Conservation (phyloP, 2,329 filamentous ascomycete genomes). For the Phialophora macrospora region DNA sequence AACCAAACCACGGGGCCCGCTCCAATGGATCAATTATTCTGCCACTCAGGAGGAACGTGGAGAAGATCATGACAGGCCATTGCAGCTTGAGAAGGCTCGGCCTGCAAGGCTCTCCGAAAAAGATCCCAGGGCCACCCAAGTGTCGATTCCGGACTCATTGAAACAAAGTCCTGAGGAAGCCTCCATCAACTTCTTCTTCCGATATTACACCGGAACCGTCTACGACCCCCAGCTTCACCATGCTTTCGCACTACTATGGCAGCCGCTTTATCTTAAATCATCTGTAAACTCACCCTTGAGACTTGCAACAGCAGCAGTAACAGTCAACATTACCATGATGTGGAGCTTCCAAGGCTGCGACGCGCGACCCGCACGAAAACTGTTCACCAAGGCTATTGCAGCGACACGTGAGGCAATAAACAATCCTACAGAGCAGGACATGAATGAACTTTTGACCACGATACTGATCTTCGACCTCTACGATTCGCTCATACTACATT, state of each 20-base stretch:
- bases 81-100: not conserved
- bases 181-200: conserved; percentile 38
- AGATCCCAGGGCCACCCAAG: not conserved
- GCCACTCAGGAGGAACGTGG: not conserved
- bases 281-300: conserved; percentile 34
- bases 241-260: conserved; percentile 35
- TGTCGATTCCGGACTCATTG: conserved; percentile 28
- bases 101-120: not conserved
- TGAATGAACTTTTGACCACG: conserved; percentile 38
- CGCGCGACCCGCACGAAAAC: conserved; percentile 26
- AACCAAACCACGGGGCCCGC: conserved; percentile 4
- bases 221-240: conserved; percentile 26
- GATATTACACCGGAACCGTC: conserved; percentile 30
- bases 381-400: conserved; percentile 36
- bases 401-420: conserved; percentile 33
- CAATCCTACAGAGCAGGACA: conserved; percentile 27
- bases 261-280: conserved; percentile 33
- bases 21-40: conserved; percentile 34
- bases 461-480: conserved; percentile 40
- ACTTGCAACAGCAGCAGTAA: conserved; percentile 36
- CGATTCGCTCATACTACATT: conserved; percentile 36
- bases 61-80: not conserved
- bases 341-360: conserved; percentile 34
- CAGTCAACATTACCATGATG: conserved; percentile 39
- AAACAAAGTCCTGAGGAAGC: conserved; percentile 31